Evolutionary conservation across 2,329 filamentous ascomycete species (phyloP).

Genomic region (Lasiodiplodia theobromae): DNA sequence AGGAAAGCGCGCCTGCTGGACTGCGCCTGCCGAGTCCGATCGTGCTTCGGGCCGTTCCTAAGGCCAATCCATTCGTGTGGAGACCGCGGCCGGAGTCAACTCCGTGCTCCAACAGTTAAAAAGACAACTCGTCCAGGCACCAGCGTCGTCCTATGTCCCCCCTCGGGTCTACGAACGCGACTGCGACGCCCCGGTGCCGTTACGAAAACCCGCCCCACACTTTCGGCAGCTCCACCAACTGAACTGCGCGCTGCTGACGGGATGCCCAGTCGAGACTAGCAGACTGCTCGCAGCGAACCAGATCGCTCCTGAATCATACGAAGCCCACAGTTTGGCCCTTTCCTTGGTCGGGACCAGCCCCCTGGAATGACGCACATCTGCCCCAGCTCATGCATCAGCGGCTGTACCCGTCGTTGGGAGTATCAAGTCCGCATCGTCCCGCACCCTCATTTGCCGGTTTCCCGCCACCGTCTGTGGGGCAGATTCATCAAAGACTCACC

Average conservation of each 20-base stretch:
- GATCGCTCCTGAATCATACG: not conserved
- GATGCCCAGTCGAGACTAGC: slow-evolving; percentile 14
- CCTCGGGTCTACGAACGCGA: not conserved
- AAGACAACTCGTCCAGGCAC: not conserved
- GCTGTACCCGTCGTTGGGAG: slow-evolving; percentile 19
- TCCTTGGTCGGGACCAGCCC: not conserved
- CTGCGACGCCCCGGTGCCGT: not conserved
- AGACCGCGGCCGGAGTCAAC: not conserved
- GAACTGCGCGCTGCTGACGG: not conserved
- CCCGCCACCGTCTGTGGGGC: not conserved
- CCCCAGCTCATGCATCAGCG: slow-evolving; percentile 3
- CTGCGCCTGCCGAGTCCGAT: not conserved
- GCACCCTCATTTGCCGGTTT: not conserved
- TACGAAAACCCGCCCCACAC: not conserved
- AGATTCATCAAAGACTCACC: not conserved
- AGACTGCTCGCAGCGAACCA: not conserved
- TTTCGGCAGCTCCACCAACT: not conserved
- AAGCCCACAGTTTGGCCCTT: not conserved
- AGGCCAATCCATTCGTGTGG: not conserved
- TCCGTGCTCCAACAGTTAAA: not conserved
- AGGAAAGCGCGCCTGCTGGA: not conserved
- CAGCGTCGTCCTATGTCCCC: not conserved
- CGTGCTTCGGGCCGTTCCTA: slow-evolving; percentile 17
- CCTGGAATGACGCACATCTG: not conserved
- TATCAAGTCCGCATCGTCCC: slow-evolving; percentile 7